phyloP scores from a whole-genome alignment of 192 early-diverging fungal genomes.

The Rhizoclosmatium globosum region DNA sequence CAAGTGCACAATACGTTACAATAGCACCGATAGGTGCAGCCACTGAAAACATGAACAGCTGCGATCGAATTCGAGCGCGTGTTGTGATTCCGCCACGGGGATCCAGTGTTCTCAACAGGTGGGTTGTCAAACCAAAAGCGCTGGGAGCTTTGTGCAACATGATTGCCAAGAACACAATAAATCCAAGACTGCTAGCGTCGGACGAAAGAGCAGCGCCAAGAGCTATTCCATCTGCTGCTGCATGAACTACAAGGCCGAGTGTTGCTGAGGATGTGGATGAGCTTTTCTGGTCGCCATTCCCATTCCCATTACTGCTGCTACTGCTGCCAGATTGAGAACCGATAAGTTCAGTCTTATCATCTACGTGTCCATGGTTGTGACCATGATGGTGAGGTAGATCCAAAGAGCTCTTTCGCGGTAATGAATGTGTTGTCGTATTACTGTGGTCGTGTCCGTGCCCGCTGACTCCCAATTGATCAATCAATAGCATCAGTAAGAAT shows the following conservation, averaged over 20 bases:
- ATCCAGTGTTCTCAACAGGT: conserved; percentile 81
- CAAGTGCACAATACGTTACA: conserved; percentile 54
- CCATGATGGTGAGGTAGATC: conserved; percentile 23
- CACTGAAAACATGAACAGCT: conserved; percentile 81
- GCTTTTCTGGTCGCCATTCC: neutral
- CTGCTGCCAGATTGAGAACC: neutral
- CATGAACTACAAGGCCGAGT: conserved; percentile 95
- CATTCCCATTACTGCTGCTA: neutral
- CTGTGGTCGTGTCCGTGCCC: conserved; percentile 23
- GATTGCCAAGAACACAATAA: conserved; percentile 92
- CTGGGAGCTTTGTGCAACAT: conserved; percentile 97
- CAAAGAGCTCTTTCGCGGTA: neutral
- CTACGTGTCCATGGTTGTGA: conserved; percentile 15
- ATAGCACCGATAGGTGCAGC: conserved; percentile 88
- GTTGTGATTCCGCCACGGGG: conserved; percentile 47
- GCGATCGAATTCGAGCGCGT: conserved; percentile 68
- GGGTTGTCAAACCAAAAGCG: conserved; percentile 89
- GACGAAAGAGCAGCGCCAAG: conserved; percentile 85
- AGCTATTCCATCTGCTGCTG: conserved; percentile 94
- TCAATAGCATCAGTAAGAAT: conserved; percentile 89
- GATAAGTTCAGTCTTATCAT: conserved; percentile 17
- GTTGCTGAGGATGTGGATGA: conserved; percentile 61
- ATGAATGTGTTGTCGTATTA: conserved; percentile 23
- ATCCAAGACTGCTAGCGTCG: conserved; percentile 51
- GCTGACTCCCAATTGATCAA: conserved; percentile 74